Evolutionary conservation across 305 asterid genomes (phyloP).

Genomic region (Rubia peregrina): DNA sequence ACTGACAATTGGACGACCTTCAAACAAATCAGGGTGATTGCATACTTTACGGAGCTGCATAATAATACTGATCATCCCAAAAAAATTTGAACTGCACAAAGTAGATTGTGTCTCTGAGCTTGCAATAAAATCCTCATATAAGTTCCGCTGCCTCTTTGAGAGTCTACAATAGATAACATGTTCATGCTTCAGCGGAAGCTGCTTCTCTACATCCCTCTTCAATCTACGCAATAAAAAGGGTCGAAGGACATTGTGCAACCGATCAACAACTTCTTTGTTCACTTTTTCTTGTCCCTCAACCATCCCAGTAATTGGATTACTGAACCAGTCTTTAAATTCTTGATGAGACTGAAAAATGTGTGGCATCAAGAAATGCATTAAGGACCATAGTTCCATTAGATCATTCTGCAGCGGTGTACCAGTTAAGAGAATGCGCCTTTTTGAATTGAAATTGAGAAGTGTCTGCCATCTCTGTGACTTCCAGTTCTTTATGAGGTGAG

Average conservation of each 20-base stretch:
- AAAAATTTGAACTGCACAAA: slow-evolving; percentile 81
- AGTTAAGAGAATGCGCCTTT: slow-evolving; percentile 94
- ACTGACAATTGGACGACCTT: slow-evolving; percentile 98
- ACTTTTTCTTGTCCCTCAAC: slow-evolving; percentile 98
- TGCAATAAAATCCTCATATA: slow-evolving; percentile 97
- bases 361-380: slow-evolving; percentile 99
- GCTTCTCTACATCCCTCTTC: slow-evolving; percentile 98
- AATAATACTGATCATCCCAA: slow-evolving; percentile 97
- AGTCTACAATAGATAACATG: slow-evolving; percentile 92
- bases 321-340: slow-evolving; percentile 99
- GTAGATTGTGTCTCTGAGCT: slow-evolving; percentile 99
- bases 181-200: slow-evolving; percentile 90
- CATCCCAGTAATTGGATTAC: slow-evolving; percentile 97
- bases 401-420: slow-evolving; percentile 99
- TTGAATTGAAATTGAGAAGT: slow-evolving; percentile 90
- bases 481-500: slow-evolving; percentile 97
- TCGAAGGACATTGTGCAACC: slow-evolving; percentile 98
- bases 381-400: slow-evolving; percentile 99
- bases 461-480: slow-evolving; percentile 99
- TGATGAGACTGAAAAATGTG: slow-evolving; percentile 98
- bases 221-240: slow-evolving; percentile 93
- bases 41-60: slow-evolving; percentile 99
- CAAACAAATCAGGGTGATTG: slow-evolving; percentile 99
- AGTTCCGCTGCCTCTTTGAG: slow-evolving; percentile 97
- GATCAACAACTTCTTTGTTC: slow-evolving; percentile 95